A percentile compares a stretch with the other conserved stretches of the same genome.
phyloP scores from a whole-genome alignment of 768 basidiomycete species.

The Boletellus emodensis region DNA sequence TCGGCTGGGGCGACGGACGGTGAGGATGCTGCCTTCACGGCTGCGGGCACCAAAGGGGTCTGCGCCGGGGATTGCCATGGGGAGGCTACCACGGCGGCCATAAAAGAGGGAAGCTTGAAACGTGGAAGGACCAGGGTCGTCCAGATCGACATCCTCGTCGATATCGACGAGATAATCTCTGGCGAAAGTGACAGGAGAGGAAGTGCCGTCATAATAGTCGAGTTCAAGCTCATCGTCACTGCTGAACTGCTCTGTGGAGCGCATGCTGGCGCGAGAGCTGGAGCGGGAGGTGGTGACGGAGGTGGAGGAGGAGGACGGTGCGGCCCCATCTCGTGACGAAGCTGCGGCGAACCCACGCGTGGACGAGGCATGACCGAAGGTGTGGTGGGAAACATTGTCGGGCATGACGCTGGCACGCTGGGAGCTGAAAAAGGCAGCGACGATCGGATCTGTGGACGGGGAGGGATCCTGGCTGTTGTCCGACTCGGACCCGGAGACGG shows the following conservation, averaged over 20 bases:
- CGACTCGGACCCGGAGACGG: slow-evolving; percentile 22
- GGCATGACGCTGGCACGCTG: slow-evolving; percentile 27
- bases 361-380: slow-evolving; percentile 44
- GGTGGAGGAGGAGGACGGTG: slow-evolving; percentile 42
- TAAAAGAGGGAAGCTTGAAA: slow-evolving; percentile 18
- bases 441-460: slow-evolving; percentile 31
- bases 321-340: slow-evolving; percentile 21
- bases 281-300: slow-evolving; percentile 38
- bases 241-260: slow-evolving; percentile 37
- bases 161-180: slow-evolving; percentile 38
- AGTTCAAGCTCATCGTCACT: slow-evolving; percentile 49
- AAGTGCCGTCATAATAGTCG: slow-evolving; percentile 34
- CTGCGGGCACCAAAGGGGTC: slow-evolving; percentile 36
- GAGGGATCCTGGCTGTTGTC: slow-evolving; percentile 37
- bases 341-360: slow-evolving; percentile 19
- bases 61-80: slow-evolving; percentile 54
- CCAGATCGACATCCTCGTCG: slow-evolving; percentile 28
- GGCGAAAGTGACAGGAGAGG: slow-evolving; percentile 38
- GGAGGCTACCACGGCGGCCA: slow-evolving; percentile 51
- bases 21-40: slow-evolving; percentile 55
- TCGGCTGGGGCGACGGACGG: slow-evolving; percentile 57
- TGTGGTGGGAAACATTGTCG: slow-evolving; percentile 47
- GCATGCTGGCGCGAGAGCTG: slow-evolving; percentile 32
- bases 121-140: slow-evolving; percentile 24
- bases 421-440: slow-evolving; percentile 14